phyloP scores from a whole-genome alignment of 306 rosid species.

The Ormosia emarginata region DNA sequence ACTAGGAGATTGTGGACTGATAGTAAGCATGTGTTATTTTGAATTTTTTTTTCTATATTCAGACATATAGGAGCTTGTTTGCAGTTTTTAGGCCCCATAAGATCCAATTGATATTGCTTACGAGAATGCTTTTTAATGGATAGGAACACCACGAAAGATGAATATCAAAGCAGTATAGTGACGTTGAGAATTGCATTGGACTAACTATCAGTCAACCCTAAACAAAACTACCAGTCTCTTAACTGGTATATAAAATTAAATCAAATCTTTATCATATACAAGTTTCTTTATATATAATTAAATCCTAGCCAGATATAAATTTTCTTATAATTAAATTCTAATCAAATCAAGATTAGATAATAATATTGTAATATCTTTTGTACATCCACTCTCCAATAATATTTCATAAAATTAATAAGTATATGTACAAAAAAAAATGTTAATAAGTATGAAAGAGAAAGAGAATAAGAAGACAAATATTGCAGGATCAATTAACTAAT shows the following conservation, averaged over 20 bases:
- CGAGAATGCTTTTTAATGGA: background rate
- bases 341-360: no score
- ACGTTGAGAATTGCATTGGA: background rate
- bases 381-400: no score
- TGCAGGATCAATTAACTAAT: background rate
- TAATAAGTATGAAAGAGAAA: background rate
- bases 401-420: no score
- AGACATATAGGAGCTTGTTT: background rate
- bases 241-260: no score
- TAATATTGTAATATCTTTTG: no score
- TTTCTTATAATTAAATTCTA: no score
- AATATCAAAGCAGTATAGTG: background rate
- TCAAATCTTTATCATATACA: no score
- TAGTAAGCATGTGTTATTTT: background rate
- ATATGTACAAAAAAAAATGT: background rate
- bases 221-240: constrained; percentile 49
- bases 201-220: constrained; percentile 52
- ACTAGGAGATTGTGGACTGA: background rate
- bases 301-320: no score
- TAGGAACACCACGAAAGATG: background rate
- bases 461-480: background rate
- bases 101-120: background rate
- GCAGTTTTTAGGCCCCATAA: constrained; percentile 5
- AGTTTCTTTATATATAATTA: no score
- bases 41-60: background rate